Conservation (phyloP, 495 filamentous ascomycete species). For the Choiromyces venosus region DNA sequence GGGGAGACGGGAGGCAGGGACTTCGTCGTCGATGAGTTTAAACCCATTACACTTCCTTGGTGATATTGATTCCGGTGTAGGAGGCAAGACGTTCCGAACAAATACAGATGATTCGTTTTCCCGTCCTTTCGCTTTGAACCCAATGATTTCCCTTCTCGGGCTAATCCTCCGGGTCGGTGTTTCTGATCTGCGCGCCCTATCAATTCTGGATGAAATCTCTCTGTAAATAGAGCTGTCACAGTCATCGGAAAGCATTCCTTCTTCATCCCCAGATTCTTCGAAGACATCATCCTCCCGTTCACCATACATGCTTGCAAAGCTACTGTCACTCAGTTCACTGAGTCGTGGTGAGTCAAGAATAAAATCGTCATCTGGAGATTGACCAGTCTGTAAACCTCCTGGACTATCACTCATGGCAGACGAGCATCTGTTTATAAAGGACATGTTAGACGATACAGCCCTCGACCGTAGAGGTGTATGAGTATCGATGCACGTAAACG, state of each 20-base stretch:
- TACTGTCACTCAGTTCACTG: conserved; percentile 74
- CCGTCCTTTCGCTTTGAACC: conserved; percentile 22
- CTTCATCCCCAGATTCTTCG: not conserved
- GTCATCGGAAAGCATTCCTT: conserved; percentile 6
- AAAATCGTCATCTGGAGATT: conserved; percentile 18
- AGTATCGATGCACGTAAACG: conserved; percentile 4
- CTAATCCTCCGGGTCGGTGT: conserved; percentile 28
- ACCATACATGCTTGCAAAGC: conserved; percentile 65
- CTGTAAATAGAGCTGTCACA: conserved; percentile 10
- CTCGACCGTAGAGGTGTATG: conserved; percentile 7
- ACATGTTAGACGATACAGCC: conserved; percentile 14
- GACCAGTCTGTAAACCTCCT: conserved; percentile 2
- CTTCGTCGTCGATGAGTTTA: conserved; percentile 11
- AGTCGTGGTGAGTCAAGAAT: conserved; percentile 51
- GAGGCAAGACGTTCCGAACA: conserved; percentile 18
- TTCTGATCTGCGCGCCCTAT: not conserved
- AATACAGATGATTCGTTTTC: conserved; percentile 8
- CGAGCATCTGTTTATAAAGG: conserved; percentile 22
- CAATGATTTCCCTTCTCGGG: conserved; percentile 31
- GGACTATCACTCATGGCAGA: conserved; percentile 26
- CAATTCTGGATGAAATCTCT: not conserved
- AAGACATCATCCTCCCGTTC: conserved; percentile 1
- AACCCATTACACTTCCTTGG: conserved; percentile 15
- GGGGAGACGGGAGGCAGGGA: not conserved
- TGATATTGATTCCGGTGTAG: conserved; percentile 33